Percentiles rank a stretch among this genome's conserved stretches.
Conservation (phyloP, 805 yeast genomes). For the Metschnikowia sp. region DNA sequence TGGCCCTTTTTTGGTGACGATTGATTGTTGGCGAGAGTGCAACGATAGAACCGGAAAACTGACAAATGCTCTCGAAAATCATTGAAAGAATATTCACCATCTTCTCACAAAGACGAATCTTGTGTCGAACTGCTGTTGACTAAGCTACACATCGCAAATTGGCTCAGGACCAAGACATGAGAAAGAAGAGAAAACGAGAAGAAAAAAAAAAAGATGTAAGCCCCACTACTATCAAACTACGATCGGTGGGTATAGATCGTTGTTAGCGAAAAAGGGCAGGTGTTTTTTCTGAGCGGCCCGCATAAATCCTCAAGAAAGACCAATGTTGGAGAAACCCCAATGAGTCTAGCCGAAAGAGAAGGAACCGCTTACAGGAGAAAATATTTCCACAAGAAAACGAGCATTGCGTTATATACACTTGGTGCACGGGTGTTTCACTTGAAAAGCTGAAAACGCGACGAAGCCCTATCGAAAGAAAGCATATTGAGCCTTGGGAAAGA, state of each 20-base stretch:
- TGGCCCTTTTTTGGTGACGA: too few relatives aligned
- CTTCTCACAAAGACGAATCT: too few relatives aligned
- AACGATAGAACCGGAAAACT: too few relatives aligned
- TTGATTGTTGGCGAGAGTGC: too few relatives aligned
- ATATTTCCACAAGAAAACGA: neutral
- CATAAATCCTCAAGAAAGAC: constrained; percentile 10
- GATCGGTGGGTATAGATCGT: constrained; percentile 20
- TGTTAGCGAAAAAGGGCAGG: constrained; percentile 22
- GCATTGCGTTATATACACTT: neutral
- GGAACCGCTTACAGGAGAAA: constrained; percentile 12
- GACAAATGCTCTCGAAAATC: too few relatives aligned
- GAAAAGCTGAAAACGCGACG: too few relatives aligned
- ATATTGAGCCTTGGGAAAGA: neutral
- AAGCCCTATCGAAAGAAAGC: too few relatives aligned
- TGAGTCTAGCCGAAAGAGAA: constrained; percentile 14
- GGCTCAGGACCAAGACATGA: too few relatives aligned
- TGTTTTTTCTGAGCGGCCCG: constrained; percentile 16
- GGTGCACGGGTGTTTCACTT: constrained; percentile 12
- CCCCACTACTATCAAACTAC: constrained; percentile 25
- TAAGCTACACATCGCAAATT: too few relatives aligned
- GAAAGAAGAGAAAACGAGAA: too few relatives aligned
- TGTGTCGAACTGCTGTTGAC: too few relatives aligned
- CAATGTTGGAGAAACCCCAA: constrained; percentile 20
- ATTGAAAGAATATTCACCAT: too few relatives aligned
- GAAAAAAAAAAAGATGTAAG: constrained; percentile 11